Conservation (phyloP, 257 asterid genomes). For the Solanum piurae region DNA sequence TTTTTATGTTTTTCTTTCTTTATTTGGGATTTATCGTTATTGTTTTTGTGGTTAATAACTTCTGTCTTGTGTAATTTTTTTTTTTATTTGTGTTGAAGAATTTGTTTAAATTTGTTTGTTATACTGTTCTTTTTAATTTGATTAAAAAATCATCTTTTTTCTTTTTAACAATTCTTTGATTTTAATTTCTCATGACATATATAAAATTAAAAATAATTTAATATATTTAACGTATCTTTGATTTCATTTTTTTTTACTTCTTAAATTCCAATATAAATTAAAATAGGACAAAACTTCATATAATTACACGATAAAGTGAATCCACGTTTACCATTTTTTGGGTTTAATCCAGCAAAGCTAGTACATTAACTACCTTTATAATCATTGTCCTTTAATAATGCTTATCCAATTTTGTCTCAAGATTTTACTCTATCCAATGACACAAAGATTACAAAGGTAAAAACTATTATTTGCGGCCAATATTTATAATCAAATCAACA, state of each 20-base stretch:
- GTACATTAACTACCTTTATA: neutral
- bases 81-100: no score
- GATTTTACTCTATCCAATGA: neutral
- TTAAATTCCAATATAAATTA: neutral
- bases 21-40: neutral
- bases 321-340: neutral
- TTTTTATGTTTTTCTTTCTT: neutral
- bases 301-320: neutral
- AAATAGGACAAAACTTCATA: neutral
- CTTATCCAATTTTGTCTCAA: neutral
- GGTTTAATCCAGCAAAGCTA: neutral
- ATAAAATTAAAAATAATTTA: no score
- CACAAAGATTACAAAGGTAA: neutral
- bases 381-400: neutral
- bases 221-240: no score
- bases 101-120: neutral
- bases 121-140: no score
- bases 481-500: neutral
- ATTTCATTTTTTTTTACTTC: neutral
- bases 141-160: rapidly evolving
- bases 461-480: neutral
- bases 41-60: neutral
- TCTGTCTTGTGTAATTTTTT: neutral
- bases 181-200: neutral
- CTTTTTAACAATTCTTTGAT: no score